A percentile compares a stretch with the other conserved stretches of the same genome.
These are phyloP conservation scores for Oxyria digyna DNA, from an alignment of 148 eudicot species.

Conservation along the genomic window DNA sequence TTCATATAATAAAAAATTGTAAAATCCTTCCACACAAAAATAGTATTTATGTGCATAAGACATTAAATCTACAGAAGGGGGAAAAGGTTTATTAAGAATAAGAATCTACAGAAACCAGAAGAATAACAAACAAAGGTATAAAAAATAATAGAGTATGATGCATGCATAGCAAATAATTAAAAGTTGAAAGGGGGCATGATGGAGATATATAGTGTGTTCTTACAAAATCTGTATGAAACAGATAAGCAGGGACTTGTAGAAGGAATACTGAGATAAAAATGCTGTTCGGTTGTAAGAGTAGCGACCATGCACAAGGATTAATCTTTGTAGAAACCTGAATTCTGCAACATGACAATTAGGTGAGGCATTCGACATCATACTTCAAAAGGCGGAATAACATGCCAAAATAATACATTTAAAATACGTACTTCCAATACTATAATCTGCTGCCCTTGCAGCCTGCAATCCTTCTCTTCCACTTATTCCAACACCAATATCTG, in stretches of 20 bases:
- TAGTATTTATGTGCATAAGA: too few species aligned
- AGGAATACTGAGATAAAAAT: conserved; percentile 92
- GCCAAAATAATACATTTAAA: background rate
- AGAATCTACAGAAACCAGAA: background rate
- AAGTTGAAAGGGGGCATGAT: background rate
- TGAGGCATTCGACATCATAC: background rate
- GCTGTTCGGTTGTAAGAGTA: conserved; percentile 97
- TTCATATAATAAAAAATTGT: too few species aligned
- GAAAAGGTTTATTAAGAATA: background rate
- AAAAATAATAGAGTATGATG: background rate
- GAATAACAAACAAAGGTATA: background rate
- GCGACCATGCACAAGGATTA: conserved; percentile 97
- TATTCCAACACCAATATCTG: conserved; percentile 99
- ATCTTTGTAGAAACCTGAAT: conserved; percentile 77
- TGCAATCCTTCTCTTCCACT: conserved; percentile 99
- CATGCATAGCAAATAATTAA: background rate
- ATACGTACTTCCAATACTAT: conserved; percentile 94
- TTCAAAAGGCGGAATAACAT: background rate
- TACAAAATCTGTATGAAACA: conserved; percentile 97
- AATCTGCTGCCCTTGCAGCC: conserved; percentile 99
- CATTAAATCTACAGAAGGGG: too few species aligned
- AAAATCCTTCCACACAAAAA: too few species aligned
- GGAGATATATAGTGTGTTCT: conserved; percentile 19
- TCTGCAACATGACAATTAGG: conserved; percentile 38
- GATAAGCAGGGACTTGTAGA: conserved; percentile 85